Evolutionary conservation across 2,329 filamentous ascomycete species (phyloP).

Genomic region (Xylariomycetidae sp.): DNA sequence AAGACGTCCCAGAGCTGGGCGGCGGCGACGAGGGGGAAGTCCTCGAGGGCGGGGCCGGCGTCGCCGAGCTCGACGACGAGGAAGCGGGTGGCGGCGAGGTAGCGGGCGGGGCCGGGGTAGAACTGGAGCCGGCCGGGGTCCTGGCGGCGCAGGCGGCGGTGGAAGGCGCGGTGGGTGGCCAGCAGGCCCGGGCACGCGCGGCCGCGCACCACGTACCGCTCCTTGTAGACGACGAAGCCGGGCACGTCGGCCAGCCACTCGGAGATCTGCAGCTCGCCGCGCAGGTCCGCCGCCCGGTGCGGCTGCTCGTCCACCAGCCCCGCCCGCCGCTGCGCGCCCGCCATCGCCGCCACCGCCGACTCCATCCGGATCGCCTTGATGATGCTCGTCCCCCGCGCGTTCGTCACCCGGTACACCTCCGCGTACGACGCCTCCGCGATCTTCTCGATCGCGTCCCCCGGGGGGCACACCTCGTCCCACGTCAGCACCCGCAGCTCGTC

Average conservation of each 20-base stretch:
- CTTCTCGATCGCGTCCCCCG: slow-evolving; percentile 49
- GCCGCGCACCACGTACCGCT: slow-evolving; percentile 54
- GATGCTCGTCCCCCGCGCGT: slow-evolving; percentile 54
- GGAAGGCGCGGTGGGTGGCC: slow-evolving; percentile 55
- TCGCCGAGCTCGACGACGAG: slow-evolving; percentile 59
- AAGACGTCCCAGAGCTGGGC: slow-evolving; percentile 59
- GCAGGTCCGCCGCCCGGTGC: slow-evolving; percentile 46
- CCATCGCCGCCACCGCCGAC: slow-evolving; percentile 52
- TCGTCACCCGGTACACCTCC: slow-evolving; percentile 58
- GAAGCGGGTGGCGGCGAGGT: slow-evolving; percentile 52
- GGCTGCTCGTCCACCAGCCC: slow-evolving; percentile 55
- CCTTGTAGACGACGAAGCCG: slow-evolving; percentile 61
- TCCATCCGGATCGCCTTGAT: slow-evolving; percentile 58
- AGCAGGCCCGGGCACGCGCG: slow-evolving; percentile 47
- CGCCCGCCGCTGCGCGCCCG: slow-evolving; percentile 47
- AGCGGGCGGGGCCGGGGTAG: slow-evolving; percentile 56
- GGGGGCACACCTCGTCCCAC: slow-evolving; percentile 54
- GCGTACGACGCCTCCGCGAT: slow-evolving; percentile 63
- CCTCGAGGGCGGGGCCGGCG: slow-evolving; percentile 54
- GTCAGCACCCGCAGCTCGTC: slow-evolving; percentile 37
- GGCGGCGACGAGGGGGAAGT: slow-evolving; percentile 42
- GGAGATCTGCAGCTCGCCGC: slow-evolving; percentile 56
- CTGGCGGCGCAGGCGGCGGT: slow-evolving; percentile 46
- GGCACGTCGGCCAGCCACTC: slow-evolving; percentile 59
- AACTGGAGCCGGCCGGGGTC: slow-evolving; percentile 53